A percentile compares a stretch with the other conserved stretches of the same genome.
These are phyloP conservation scores for Talaromyces liani DNA, from an alignment of 495 filamentous ascomycete species.

Conservation along the genomic window DNA sequence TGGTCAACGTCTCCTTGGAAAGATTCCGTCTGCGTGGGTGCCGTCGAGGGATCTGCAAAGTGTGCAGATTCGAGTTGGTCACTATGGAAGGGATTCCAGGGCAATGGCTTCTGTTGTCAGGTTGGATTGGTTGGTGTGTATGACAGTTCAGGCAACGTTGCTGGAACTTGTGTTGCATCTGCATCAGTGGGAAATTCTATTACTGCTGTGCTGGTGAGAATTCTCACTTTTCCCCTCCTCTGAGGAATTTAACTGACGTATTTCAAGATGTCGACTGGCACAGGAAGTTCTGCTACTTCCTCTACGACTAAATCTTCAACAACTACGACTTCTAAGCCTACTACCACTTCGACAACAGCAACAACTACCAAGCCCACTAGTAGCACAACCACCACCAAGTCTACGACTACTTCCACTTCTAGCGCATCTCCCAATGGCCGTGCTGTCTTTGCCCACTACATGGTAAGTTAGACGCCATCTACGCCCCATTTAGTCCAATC, in stretches of 20 bases:
- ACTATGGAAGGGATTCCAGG: slow-evolving; percentile 14
- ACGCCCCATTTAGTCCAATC: neutral
- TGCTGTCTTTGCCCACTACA: slow-evolving; percentile 27
- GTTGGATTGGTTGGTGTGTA: slow-evolving; percentile 14
- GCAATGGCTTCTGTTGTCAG: slow-evolving; percentile 17
- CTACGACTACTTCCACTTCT: neutral
- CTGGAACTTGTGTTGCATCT: slow-evolving; percentile 15
- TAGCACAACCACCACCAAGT: neutral
- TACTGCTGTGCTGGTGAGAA: neutral
- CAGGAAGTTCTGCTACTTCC: neutral
- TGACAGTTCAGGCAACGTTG: slow-evolving; percentile 10
- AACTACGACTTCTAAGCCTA: neutral
- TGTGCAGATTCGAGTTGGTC: slow-evolving; percentile 19
- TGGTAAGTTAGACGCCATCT: slow-evolving; percentile 13
- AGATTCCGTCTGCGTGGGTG: slow-evolving; percentile 14
- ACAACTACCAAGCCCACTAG: neutral
- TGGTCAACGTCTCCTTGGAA: neutral
- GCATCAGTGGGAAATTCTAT: neutral
- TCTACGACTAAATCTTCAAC: neutral
- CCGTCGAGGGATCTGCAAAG: slow-evolving; percentile 11
- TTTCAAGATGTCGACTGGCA: neutral
- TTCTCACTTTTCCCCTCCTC: neutral
- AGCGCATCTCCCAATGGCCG: neutral
- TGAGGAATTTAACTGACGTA: neutral
- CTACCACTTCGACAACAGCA: neutral